phyloP scores from a whole-genome alignment of 2,329 filamentous ascomycete genomes.

The Amauroascus verrucosus region DNA sequence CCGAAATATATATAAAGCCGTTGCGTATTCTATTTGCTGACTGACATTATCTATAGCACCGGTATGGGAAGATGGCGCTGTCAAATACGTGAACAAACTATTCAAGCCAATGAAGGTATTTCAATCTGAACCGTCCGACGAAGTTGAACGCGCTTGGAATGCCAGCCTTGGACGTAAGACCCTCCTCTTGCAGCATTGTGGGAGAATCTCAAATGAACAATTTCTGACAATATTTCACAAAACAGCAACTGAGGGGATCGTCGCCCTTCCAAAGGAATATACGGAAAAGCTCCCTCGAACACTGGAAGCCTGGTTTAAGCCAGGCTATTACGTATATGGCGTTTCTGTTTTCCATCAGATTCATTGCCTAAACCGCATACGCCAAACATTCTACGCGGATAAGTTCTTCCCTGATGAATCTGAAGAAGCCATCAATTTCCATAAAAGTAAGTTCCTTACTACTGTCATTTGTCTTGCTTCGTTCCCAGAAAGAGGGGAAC shows the following conservation, averaged over 20 bases:
- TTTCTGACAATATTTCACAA: neutral
- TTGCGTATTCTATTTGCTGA: neutral
- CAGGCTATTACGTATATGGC: conserved; percentile 13
- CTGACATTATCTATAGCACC: conserved; percentile 6
- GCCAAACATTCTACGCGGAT: conserved; percentile 13
- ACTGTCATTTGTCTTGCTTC: neutral
- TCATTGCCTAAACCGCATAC: conserved; percentile 16
- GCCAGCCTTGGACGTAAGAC: conserved; percentile 10
- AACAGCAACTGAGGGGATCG: conserved; percentile 11
- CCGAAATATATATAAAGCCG: neutral
- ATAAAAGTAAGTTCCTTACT: conserved; percentile 13
- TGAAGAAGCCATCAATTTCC: conserved; percentile 8
- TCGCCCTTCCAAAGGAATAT: conserved; percentile 9
- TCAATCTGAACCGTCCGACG: conserved; percentile 13
- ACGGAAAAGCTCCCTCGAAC: conserved; percentile 6
- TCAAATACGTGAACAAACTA: conserved; percentile 14
- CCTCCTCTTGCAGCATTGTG: neutral
- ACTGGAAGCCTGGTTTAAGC: conserved; percentile 9
- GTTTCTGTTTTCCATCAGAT: conserved; percentile 15
- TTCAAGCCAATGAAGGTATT: conserved; percentile 13
- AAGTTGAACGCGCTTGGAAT: conserved; percentile 14
- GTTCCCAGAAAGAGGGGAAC: neutral
- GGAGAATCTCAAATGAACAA: neutral
- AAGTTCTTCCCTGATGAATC: conserved; percentile 15
- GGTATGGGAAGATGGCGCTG: conserved; percentile 11